Percentiles rank a stretch among this genome's conserved stretches.
Evolutionary conservation across 768 basidiomycete species (phyloP).

Genomic region (Tulasnella sp.): DNA sequence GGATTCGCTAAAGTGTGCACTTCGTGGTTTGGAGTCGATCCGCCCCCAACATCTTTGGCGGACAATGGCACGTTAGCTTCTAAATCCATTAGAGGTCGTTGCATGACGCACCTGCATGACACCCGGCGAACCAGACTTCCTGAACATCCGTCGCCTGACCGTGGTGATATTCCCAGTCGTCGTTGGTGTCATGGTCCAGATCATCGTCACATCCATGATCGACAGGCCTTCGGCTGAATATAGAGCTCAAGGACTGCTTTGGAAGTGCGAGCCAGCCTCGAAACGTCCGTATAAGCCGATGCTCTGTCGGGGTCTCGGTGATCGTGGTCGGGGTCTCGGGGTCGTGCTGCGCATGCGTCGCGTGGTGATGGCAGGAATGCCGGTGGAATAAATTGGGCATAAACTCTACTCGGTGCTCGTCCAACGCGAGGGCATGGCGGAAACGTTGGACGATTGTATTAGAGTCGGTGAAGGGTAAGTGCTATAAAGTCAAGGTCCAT

Average conservation of each 20-base stretch:
- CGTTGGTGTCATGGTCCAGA: not conserved
- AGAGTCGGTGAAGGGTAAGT: conserved; percentile 24
- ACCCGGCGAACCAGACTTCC: conserved; percentile 68
- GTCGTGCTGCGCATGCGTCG: conserved; percentile 31
- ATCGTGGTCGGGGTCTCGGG: conserved; percentile 28
- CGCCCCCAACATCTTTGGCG: conserved; percentile 25
- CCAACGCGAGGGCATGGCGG: too few species aligned
- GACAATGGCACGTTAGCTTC: not conserved
- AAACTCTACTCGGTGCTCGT: too few species aligned
- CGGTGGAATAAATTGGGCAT: conserved; percentile 49
- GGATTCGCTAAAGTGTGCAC: conserved; percentile 2
- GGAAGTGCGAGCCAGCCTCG: not conserved
- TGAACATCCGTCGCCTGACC: conserved; percentile 52
- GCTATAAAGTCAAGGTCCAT: too few species aligned
- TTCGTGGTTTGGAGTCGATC: conserved; percentile 9
- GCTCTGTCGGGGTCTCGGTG: not conserved
- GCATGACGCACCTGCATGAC: conserved; percentile 27
- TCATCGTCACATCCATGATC: not conserved
- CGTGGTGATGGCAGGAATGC: conserved; percentile 37
- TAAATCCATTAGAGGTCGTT: too few species aligned
- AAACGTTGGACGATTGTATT: too few species aligned
- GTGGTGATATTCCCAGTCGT: not conserved
- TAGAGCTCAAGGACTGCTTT: not conserved
- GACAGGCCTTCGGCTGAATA: not conserved
- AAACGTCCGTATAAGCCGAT: not conserved